These are phyloP conservation scores for Pythium scleroteichum DNA, from an alignment of 352 stramenopile species.

Conservation along the genomic window DNA sequence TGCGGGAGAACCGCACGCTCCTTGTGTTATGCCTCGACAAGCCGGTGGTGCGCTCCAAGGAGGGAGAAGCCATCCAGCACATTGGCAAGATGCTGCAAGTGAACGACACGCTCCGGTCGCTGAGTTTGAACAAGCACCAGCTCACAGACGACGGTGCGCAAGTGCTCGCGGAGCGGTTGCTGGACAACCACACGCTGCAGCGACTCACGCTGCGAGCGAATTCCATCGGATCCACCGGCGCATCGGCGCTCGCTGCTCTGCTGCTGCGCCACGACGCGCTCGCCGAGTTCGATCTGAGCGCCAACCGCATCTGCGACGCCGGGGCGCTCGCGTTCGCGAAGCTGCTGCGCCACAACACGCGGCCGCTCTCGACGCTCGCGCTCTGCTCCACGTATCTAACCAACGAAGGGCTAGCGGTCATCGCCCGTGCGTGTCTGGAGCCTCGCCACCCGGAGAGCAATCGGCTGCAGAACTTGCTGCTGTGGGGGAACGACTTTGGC, in stretches of 20 bases:
- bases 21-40: slow-evolving; percentile 60
- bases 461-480: slow-evolving; percentile 43
- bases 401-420: slow-evolving; percentile 43
- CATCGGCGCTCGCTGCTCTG: slow-evolving; percentile 54
- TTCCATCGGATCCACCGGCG: slow-evolving; percentile 58
- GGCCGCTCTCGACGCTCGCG: slow-evolving; percentile 41
- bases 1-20: slow-evolving; percentile 46
- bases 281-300: slow-evolving; percentile 56
- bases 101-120: slow-evolving; percentile 50
- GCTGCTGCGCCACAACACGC: slow-evolving; percentile 45
- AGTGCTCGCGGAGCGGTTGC: slow-evolving; percentile 66
- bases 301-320: slow-evolving; percentile 64
- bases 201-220: slow-evolving; percentile 65
- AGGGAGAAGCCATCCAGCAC: slow-evolving; percentile 73
- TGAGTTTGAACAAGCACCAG: slow-evolving; percentile 73
- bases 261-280: slow-evolving; percentile 51
- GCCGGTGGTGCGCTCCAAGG: slow-evolving; percentile 50
- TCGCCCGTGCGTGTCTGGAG: slow-evolving; percentile 45
- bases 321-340: slow-evolving; percentile 56
- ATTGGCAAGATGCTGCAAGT: slow-evolving; percentile 77
- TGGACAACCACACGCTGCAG: slow-evolving; percentile 65
- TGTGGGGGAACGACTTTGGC: slow-evolving; percentile 79
- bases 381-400: slow-evolving; percentile 65
- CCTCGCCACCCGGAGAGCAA: slow-evolving; percentile 30
- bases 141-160: slow-evolving; percentile 69